phyloP scores from a whole-genome alignment of 306 rosid species.

The Sphenostylis stenocarpa region DNA sequence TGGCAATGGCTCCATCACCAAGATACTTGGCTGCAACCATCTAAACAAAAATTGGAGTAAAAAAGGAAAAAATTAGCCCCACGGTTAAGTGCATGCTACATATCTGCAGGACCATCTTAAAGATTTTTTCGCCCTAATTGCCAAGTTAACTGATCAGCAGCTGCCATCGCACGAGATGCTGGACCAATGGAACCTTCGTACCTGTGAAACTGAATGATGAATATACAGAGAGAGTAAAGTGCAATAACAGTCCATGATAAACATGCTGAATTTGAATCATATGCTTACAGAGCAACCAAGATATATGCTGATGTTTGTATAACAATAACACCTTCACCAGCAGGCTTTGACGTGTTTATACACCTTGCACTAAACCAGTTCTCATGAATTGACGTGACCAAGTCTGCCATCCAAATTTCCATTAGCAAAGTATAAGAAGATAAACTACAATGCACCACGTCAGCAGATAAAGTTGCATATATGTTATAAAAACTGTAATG shows the following conservation, averaged over 20 bases:
- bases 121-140: constrained; percentile 75
- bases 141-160: constrained; percentile 77
- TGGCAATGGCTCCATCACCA: constrained; percentile 47
- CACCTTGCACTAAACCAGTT: constrained; percentile 94
- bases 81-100: not conserved
- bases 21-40: constrained; percentile 63
- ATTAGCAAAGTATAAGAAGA: constrained; percentile 27
- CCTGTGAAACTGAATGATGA: constrained; percentile 45
- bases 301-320: constrained; percentile 82
- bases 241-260: not conserved
- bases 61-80: not conserved
- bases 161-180: constrained; percentile 93
- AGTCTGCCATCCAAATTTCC: constrained; percentile 59
- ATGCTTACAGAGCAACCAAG: constrained; percentile 80
- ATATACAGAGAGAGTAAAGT: not conserved
- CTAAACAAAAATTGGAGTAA: constrained; percentile 15
- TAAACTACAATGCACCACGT: constrained; percentile 8
- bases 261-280: constrained; percentile 13
- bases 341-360: constrained; percentile 84
- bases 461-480: not conserved
- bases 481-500: constrained; percentile 1
- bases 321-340: constrained; percentile 88
- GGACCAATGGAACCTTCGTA: constrained; percentile 91
- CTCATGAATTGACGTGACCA: constrained; percentile 88
- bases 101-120: constrained; percentile 23